Evolutionary conservation across 257 asterid species (phyloP), one percentile per base, ranked within the genome.

Genomic region (Jacaranda copaia): DNA sequence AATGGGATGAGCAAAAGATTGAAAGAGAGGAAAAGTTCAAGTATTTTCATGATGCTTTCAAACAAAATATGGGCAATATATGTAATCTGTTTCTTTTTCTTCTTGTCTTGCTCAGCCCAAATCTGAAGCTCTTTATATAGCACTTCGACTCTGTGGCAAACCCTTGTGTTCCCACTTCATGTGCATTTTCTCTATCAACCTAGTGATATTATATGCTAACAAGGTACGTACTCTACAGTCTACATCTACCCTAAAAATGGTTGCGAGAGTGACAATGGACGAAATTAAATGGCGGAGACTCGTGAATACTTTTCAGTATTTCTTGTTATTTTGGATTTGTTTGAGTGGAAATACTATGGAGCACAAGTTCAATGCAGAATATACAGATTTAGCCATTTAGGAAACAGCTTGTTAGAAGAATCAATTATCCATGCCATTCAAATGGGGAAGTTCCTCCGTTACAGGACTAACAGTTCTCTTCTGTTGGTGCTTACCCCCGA

Each of bases 31-130:
- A 51, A 55, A 16, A 64, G 14, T 45, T n/a, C 11, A 65, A 60
- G 52, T 52, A 20, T 65, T 72, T 79, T 76, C 88, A 87, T 87
- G 36, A 36, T 70, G 18, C 11, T 64, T 4, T 60, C 66, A 0
- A 35, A 8, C 45, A 10, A 60, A 5, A 57, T 19, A 15, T 15
- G 25, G 10, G 7, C 9, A 48, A 2, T 66, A n/a, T 52, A 68
- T 25, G 14, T 10, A 25, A 0, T 25, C 32, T 25, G 16, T 8
- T 11, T 10, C 5, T 32, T 48, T 52, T 61, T 25, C 32, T 25
- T 25, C 32, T 25, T 25, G 32, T 25, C 32, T 25, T 25, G 32
- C 32, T 25, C 1, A 25, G 32, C 32, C 32, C 32, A 25, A 25
- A 7, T 45, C 46, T 73, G 18, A 60, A 45, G 59, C 56, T 58